These are phyloP conservation scores for Blastomyces gilchristii DNA, from an alignment of 2,329 filamentous ascomycete species.

Conservation along the genomic window DNA sequence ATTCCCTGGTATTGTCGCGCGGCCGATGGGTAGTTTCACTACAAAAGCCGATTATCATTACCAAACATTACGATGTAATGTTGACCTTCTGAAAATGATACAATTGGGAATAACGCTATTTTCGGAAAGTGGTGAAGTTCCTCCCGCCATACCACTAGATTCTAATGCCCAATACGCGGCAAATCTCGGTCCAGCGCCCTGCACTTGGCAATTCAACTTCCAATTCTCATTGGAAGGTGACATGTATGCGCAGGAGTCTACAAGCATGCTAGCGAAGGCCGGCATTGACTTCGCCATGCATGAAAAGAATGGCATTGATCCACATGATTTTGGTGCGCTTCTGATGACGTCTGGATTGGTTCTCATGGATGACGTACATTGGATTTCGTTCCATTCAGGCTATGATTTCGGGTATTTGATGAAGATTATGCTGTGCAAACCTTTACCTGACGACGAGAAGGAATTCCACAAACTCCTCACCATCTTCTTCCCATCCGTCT, in stretches of 20 bases:
- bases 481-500: constrained; percentile 84
- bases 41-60: constrained; percentile 98
- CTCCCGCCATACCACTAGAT: constrained; percentile 56
- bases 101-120: constrained; percentile 93
- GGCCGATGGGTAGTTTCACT: constrained; percentile 87
- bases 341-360: constrained; percentile 88
- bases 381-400: constrained; percentile 95
- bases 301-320: constrained; percentile 81
- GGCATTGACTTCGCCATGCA: constrained; percentile 86
- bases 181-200: constrained; percentile 55
- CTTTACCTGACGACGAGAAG: constrained; percentile 77
- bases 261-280: constrained; percentile 77
- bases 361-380: constrained; percentile 76
- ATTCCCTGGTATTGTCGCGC: constrained; percentile 92
- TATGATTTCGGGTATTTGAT: constrained; percentile 98
- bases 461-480: constrained; percentile 84
- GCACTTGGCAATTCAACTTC: constrained; percentile 99
- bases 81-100: constrained; percentile 94
- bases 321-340: constrained; percentile 75
- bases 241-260: constrained; percentile 96
- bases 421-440: constrained; percentile 76
- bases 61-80: constrained; percentile 92
- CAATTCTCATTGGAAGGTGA: constrained; percentile 88
- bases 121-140: constrained; percentile 78
- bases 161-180: constrained; percentile 43